Base-by-base conservation (phyloP, 2,329 filamentous ascomycete genomes). In the Aspergillus fijiensis region DNA sequence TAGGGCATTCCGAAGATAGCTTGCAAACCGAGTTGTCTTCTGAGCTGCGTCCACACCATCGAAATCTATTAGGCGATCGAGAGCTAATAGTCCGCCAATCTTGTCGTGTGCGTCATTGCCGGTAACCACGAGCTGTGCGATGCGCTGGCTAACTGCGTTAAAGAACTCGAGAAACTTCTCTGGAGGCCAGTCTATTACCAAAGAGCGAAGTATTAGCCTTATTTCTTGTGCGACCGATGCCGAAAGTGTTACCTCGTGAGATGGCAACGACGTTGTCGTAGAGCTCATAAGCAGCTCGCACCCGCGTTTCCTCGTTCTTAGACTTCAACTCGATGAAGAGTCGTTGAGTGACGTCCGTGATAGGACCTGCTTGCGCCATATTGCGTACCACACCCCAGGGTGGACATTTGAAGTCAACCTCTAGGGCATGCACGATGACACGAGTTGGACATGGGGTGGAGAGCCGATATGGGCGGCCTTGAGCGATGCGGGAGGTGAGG, bases 41-140 rank as follows among this genome's bases (percentile, higher is more conserved):
- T 92, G 87, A 39, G 91, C 92, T 25, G 91, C 87, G 78, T 99
- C 96, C 68, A 97, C 91, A 60, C 93, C 94, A 69, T 97, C 94
- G 74, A 98, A 97, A 75, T 97, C 93, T 76, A 98, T 94, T 57
- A 99, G 86, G 59, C 89, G 89, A 75, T 96, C 94, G 62, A 99
- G 86, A 61, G 94, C 94, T 69, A 95, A 89, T 63, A 99, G 89
- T 55, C 95, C 96, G 63, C 93, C 95, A 59, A 97, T 87, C 60
- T 92, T 89, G 74, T 99, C 95, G 68, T 89, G 87, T 5, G 91
- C 89, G 74, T 96, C 93, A 78, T 86, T 89, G 64, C 92, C 91
- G 74, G 94, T 91, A 51, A 92, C 87, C 63, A 96, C 92, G 65
- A 98, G 83, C 65, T 84, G 81, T 58, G 86, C 86, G 69, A 91